Base-by-base conservation (phyloP, 1,284 basidiomycete species). In the Apiotrichum gracile region DNA sequence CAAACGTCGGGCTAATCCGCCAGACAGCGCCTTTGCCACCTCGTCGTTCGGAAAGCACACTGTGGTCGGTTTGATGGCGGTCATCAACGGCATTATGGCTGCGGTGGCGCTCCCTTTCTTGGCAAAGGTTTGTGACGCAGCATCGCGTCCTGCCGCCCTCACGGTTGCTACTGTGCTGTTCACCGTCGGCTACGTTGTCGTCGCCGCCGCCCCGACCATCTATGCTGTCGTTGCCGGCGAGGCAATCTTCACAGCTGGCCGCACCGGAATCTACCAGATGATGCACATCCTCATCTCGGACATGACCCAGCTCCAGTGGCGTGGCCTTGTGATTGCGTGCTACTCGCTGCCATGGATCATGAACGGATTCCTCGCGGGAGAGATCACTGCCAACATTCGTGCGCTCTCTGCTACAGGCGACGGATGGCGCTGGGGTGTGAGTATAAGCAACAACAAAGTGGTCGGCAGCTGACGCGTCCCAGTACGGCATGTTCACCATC, bases 261-360 rank as follows among this genome's bases (percentile, higher is more conserved):
- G 62, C 54, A 68, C 66, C 13, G 68, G 65, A 47, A 58, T 70
- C 50, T 48, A 50, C 37, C 49, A 48, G 55, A 57, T 63, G 4
- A 40, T 29, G 43, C 43, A 17, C 52, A 38, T 61, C 26, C 38
- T 63, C 25, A 46, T 63, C 49, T 86, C 85, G n/a, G 86, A 89
- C 65, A 82, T 85, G 51, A 87, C 86, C 2, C 83, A 83, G 3
- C 80, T 87, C 16, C 79, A 81, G 67, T 88, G 85, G 85, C 80
- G 87, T 46, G 86, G 85, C 6, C 76, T 88, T 13, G 80, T 85
- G 19, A 79, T 81, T 3, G 85, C 84, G 6, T 76, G 87, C 14
- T 79, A 85, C n/a, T 79, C 82, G 81, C 83, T 66, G 77, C 78
- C 22, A 2, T 88, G 84, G 70, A 78, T 88, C 57, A 34, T 65